Conservation (phyloP, 192 early-diverging fungal genomes). For the Paraglomus brasilianum region DNA sequence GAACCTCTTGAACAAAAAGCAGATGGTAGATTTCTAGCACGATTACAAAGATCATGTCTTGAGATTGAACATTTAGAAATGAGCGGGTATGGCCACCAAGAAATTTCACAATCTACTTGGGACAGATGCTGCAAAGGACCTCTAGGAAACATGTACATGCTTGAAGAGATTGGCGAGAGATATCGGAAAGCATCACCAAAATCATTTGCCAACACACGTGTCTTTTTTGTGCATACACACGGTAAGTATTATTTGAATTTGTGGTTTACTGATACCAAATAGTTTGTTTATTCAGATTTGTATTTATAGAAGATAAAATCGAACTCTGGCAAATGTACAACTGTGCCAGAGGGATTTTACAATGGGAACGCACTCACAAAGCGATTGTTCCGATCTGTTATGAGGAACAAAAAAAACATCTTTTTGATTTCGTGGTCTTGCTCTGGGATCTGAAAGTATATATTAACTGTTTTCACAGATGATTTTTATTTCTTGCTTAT, state of each 20-base stretch:
- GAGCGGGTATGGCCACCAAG: too few relatives aligned
- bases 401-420: slow-evolving; percentile 14
- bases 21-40: too few relatives aligned
- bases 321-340: slow-evolving; percentile 22
- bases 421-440: slow-evolving; percentile 33
- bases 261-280: slow-evolving; percentile 9
- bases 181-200: too few relatives aligned
- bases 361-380: slow-evolving; percentile 27
- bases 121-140: too few relatives aligned
- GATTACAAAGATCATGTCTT: too few relatives aligned
- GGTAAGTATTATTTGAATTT: neutral
- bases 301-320: slow-evolving; percentile 20
- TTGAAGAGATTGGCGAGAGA: too few relatives aligned
- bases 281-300: slow-evolving; percentile 9
- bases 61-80: too few relatives aligned
- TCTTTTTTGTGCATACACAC: too few relatives aligned
- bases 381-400: slow-evolving; percentile 29
- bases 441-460: slow-evolving; percentile 30
- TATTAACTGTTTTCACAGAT: slow-evolving; percentile 11
- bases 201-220: too few relatives aligned
- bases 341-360: slow-evolving; percentile 23
- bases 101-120: too few relatives aligned
- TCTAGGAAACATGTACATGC: too few relatives aligned
- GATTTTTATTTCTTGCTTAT: slow-evolving; percentile 9
- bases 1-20: too few relatives aligned